phyloP scores from a whole-genome alignment of 1,284 basidiomycete species.

The Uromyces viciae-fabae region DNA sequence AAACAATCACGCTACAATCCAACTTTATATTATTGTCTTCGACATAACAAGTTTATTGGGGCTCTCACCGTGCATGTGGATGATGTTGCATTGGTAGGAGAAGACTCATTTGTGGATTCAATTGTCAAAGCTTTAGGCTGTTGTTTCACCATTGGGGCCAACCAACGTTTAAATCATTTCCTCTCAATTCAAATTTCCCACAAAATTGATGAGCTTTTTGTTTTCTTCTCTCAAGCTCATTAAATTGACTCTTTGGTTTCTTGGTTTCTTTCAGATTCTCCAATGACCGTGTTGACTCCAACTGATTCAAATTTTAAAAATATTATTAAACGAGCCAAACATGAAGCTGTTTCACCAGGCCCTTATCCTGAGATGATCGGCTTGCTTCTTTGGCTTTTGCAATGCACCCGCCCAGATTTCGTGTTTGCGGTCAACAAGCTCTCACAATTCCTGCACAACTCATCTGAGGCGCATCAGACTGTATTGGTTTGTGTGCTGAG shows the following conservation, averaged over 20 bases:
- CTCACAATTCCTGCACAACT: neutral
- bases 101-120: neutral
- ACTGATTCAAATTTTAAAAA: neutral
- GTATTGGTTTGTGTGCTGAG: neutral
- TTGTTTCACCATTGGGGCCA: neutral
- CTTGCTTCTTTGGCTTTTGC: neutral
- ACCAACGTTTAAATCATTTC: no score
- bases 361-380: neutral
- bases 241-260: neutral
- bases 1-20: constrained; percentile 1
- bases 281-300: neutral
- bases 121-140: neutral
- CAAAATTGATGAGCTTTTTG: neutral
- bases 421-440: neutral
- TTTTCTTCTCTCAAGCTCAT: neutral
- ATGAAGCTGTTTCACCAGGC: neutral
- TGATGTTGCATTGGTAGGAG: neutral
- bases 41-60: neutral
- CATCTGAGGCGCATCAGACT: neutral
- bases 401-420: constrained; percentile 3
- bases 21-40: neutral
- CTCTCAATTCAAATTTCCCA: neutral
- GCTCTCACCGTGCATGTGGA: constrained; percentile 6
- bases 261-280: neutral
- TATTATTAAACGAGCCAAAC: neutral